Evolutionary conservation across 2,329 filamentous ascomycete species (phyloP).

Genomic region (Aspergillus jensenii): DNA sequence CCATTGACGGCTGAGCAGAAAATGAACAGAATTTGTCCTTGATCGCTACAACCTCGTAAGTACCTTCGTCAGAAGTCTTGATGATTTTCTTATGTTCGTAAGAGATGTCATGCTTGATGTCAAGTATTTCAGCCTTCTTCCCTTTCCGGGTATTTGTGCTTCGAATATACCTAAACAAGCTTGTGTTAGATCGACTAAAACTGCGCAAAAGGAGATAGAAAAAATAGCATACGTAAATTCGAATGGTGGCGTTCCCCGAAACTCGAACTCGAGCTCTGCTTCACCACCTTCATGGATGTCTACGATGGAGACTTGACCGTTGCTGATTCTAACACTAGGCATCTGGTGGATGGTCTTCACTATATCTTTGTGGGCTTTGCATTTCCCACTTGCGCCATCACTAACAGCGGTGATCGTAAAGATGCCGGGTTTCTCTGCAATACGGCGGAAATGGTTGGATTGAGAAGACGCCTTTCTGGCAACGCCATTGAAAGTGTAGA

Average conservation of each 20-base stretch:
- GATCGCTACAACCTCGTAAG: constrained; percentile 95
- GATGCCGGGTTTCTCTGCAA: constrained; percentile 85
- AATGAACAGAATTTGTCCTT: constrained; percentile 92
- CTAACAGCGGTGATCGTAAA: constrained; percentile 85
- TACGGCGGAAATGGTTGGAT: constrained; percentile 83
- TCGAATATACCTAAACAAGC: constrained; percentile 66
- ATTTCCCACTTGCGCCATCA: constrained; percentile 80
- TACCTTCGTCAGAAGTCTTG: constrained; percentile 87
- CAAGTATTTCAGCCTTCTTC: constrained; percentile 75
- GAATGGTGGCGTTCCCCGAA: constrained; percentile 92
- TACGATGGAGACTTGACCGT: constrained; percentile 74
- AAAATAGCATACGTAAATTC: constrained; percentile 71
- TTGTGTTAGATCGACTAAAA: constrained; percentile 12
- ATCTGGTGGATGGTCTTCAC: constrained; percentile 85
- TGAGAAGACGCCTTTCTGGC: constrained; percentile 70
- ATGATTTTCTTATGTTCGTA: constrained; percentile 79
- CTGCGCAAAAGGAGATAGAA: not conserved
- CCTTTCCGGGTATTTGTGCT: constrained; percentile 80
- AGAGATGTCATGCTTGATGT: constrained; percentile 85
- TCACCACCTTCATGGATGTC: constrained; percentile 97
- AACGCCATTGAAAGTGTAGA: constrained; percentile 82
- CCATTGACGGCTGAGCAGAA: constrained; percentile 65
- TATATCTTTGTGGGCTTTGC: constrained; percentile 75
- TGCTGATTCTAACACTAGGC: constrained; percentile 85
- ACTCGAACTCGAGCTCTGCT: constrained; percentile 90